Evolutionary conservation across 176 grass and related monocot species (phyloP), one percentile per base, ranked within the genome.

Genomic region (Oropetium thomaeum): DNA sequence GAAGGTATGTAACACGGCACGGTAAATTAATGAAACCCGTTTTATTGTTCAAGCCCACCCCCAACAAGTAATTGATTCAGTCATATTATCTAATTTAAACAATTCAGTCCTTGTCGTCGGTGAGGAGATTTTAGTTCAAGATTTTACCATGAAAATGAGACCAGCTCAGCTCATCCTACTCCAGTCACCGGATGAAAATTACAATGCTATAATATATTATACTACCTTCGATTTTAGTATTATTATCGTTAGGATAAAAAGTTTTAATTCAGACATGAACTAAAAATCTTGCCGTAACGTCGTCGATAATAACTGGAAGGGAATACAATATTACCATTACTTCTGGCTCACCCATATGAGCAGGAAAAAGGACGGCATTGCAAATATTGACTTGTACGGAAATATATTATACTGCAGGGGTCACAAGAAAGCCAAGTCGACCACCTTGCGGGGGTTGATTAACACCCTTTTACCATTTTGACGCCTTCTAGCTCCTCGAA

Each of bases 401-500:
- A 53, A 3, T 58, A 44, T 7, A 58, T 30, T 15, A 19, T 23
- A 33, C 5, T 61, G 5, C 25, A 0, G 19, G 31, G 62, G 62
- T 49, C 43, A 69, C 41, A 31, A 49, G 42, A 20, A 61, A 25
- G n/a, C 35, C 25, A 8, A 27, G 37, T 44, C 53, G 53, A 23
- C 53, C 9, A 20, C 37, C 35, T 57, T 55, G 35, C 11, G 8
- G 57, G 10, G 35, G n/a, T n/a, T n/a, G n/a, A n/a, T 43, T 32
- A 54, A 81, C 10, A 20, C 39, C 58, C n/a, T n/a, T n/a, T 6
- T 47, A 23, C n/a, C 6, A 40, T 33, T 42, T 79, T 63, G 69
- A 79, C 63, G 80, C 0, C 80, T 69, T 88, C 80, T 79, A 47
- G 80, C 37, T 69, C 22, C n/a, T 44, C 34, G 25, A 57, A 74